A percentile compares a stretch with the other conserved stretches of the same genome.
Evolutionary conservation across 2,329 filamentous ascomycete species (phyloP).

Genomic region (Pestalotiopsis sp.): DNA sequence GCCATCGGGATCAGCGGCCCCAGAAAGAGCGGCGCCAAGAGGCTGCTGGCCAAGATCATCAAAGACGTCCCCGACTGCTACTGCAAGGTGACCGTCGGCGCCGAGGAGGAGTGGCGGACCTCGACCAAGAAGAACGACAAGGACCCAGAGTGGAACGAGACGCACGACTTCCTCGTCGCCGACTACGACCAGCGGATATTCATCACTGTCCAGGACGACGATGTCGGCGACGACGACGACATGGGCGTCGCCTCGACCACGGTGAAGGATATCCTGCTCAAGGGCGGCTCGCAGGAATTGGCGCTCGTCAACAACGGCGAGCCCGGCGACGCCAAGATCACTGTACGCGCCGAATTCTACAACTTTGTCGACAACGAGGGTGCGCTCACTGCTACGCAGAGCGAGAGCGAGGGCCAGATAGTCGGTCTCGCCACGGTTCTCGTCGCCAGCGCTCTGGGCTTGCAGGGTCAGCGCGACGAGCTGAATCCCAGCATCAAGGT

Average conservation of each 20-base stretch:
- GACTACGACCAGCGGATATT: slow-evolving; percentile 46
- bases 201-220: slow-evolving; percentile 46
- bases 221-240: slow-evolving; percentile 50
- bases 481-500: slow-evolving; percentile 49
- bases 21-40: slow-evolving; percentile 40
- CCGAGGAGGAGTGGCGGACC: slow-evolving; percentile 46
- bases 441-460: slow-evolving; percentile 41
- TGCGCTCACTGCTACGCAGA: slow-evolving; percentile 30
- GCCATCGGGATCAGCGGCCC: slow-evolving; percentile 39
- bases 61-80: slow-evolving; percentile 51
- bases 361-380: slow-evolving; percentile 39
- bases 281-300: slow-evolving; percentile 44
- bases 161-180: slow-evolving; percentile 47
- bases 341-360: slow-evolving; percentile 42
- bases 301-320: slow-evolving; percentile 39
- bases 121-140: slow-evolving; percentile 42
- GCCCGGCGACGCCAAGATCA: slow-evolving; percentile 36
- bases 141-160: slow-evolving; percentile 50
- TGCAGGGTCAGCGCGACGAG: slow-evolving; percentile 44
- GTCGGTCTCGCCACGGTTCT: slow-evolving; percentile 45
- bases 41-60: slow-evolving; percentile 43
- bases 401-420: slow-evolving; percentile 31
- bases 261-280: slow-evolving; percentile 35
- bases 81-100: slow-evolving; percentile 44
- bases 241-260: slow-evolving; percentile 41